phyloP scores from a whole-genome alignment of 176 grass and related monocot genomes.

The Carex scoparia region DNA sequence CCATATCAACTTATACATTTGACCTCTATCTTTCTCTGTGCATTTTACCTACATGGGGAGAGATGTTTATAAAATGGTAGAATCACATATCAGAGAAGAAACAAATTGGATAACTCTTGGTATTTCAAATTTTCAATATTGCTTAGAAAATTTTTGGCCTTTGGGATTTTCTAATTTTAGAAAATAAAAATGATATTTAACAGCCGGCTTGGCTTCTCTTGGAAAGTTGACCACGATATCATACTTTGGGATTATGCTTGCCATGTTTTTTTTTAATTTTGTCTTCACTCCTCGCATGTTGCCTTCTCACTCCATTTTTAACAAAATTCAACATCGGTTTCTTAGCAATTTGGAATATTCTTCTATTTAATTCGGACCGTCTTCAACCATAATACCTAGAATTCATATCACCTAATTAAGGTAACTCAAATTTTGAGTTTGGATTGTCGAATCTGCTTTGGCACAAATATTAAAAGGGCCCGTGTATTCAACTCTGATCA shows the following conservation, averaged over 20 bases:
- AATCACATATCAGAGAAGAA: neutral
- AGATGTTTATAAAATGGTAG: neutral
- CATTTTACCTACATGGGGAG: too few species aligned
- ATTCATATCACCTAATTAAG: too few species aligned
- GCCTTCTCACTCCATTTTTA: neutral
- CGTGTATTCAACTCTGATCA: too few species aligned
- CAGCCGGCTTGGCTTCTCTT: neutral
- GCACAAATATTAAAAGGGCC: too few species aligned
- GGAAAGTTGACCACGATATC: neutral
- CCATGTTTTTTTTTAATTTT: neutral
- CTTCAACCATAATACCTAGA: neutral
- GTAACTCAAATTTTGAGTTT: too few species aligned
- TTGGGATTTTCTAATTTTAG: neutral
- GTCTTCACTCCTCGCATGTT: constrained; percentile 7
- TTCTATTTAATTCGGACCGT: neutral
- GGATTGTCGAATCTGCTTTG: too few species aligned
- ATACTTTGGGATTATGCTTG: neutral
- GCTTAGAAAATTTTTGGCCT: neutral
- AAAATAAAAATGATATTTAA: neutral
- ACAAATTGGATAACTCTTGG: neutral
- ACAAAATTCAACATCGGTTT: neutral
- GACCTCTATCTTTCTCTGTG: too few species aligned
- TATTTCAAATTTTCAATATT: neutral
- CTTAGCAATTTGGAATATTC: neutral
- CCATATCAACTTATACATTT: too few species aligned